phyloP scores from a whole-genome alignment of 2,329 filamentous ascomycete species.

The Hymenoscyphus repandus region DNA sequence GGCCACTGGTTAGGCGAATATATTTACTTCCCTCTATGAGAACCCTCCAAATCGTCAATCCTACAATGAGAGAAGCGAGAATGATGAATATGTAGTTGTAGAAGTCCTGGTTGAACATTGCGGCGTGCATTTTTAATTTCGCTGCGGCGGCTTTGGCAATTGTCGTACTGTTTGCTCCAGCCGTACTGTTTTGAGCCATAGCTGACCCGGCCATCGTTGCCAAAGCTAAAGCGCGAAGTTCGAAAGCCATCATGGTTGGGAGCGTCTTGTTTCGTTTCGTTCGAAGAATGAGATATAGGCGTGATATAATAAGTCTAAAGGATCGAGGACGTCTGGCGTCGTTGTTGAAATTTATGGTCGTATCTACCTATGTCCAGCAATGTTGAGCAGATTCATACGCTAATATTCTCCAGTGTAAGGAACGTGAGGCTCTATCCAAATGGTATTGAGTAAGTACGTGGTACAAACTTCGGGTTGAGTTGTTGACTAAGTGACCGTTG shows the following conservation, averaged over 20 bases:
- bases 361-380: conserved; percentile 22
- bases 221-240: conserved; percentile 16
- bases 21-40: conserved; percentile 57
- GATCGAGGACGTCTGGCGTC: conserved; percentile 7
- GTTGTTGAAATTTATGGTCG: conserved; percentile 1
- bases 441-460: background rate
- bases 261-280: background rate
- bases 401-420: background rate
- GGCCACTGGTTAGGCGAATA: conserved; percentile 66
- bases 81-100: conserved; percentile 57
- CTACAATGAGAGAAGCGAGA: conserved; percentile 57
- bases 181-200: conserved; percentile 10
- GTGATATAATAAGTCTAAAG: background rate
- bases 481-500: background rate
- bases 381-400: conserved; percentile 13
- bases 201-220: conserved; percentile 19
- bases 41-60: conserved; percentile 63
- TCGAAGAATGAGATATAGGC: background rate
- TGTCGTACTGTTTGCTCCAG: conserved; percentile 5
- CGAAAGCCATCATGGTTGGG: conserved; percentile 19
- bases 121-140: conserved; percentile 19
- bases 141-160: conserved; percentile 10
- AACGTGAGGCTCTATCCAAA: background rate
- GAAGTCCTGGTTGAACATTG: conserved; percentile 45
- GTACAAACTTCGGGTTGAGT: background rate